Conservation (phyloP, 495 filamentous ascomycete genomes). For the Echria macrotheca region DNA sequence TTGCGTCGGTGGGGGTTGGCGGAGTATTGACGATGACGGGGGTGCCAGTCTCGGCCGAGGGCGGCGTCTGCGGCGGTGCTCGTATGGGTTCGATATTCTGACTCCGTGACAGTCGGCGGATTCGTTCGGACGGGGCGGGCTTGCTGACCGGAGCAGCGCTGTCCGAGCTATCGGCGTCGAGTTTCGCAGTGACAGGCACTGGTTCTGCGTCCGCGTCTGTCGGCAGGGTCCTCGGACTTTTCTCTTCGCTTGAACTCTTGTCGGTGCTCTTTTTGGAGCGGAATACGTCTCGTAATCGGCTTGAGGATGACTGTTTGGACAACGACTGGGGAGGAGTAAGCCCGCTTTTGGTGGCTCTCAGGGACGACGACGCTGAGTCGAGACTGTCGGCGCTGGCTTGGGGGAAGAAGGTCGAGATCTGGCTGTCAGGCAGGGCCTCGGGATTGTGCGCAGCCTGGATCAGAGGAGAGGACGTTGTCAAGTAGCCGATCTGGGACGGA, state of each 20-base stretch:
- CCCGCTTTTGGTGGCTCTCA: constrained; percentile 27
- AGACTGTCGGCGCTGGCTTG: constrained; percentile 21
- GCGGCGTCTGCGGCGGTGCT: constrained; percentile 39
- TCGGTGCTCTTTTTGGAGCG: constrained; percentile 30
- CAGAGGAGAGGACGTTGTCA: constrained; percentile 77
- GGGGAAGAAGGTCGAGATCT: constrained; percentile 18
- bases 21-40: constrained; percentile 54
- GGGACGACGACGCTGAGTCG: constrained; percentile 17
- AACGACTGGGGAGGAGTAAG: constrained; percentile 32
- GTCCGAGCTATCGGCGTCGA: constrained; percentile 13
- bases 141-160: constrained; percentile 2
- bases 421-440: constrained; percentile 26
- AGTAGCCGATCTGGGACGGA: constrained; percentile 71
- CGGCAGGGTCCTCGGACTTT: constrained; percentile 14
- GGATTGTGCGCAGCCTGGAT: constrained; percentile 53
- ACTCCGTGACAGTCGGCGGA: constrained; percentile 26
- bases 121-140: constrained; percentile 12
- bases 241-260: constrained; percentile 19
- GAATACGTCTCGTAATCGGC: constrained; percentile 44
- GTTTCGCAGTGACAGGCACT: constrained; percentile 1
- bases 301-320: constrained; percentile 38
- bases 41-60: constrained; percentile 30
- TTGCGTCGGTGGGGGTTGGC: constrained; percentile 47
- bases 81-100: constrained; percentile 33
- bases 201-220: constrained; percentile 17